Base-by-base conservation (phyloP, 2,329 filamentous ascomycete genomes). In the Cordyceps farinosa region DNA sequence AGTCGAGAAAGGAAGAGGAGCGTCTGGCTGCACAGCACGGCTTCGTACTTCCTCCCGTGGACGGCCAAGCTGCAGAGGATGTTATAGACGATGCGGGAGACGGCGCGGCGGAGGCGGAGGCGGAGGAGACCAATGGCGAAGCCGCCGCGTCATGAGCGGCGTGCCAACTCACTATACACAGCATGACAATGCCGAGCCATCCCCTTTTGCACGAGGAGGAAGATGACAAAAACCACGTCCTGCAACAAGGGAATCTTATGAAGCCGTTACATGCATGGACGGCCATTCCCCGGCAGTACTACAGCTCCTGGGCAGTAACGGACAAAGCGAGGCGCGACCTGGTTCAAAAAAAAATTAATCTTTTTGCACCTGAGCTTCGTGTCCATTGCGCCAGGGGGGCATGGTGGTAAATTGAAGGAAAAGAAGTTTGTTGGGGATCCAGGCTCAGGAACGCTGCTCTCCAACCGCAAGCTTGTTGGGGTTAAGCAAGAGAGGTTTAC, bases 1-100 rank as follows among this genome's bases (percentile, higher is more conserved):
- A 87, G 56, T 82, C 87, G 66, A 83, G 82, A 80, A 93, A 90
- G 75, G 94, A 97, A 76, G 89, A 92, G 69, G 91, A 96, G 47
- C 80, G 86, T 29, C 65, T 88, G 67, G 71, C 72, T 29, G 66
- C 70, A 13, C 58, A 73, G 32, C 71, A 76, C 57, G 77, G 72
- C 17, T 58, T 51, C 44, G 60, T 50, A 44, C 51, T 62, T 10
- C 22, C 66, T 30, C 65, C 69, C 5, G 54, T 55, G 13, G 50
- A 44, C 5, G 56, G 56, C 22, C 56, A 59, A 22, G 15, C 56
- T 10, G 32, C 10, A 17, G 60, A 50, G 32, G 36, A 40, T 1
- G 47, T 22, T 1, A 32, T 3, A 17, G 50, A 36, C 9, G 65
- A 66, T 56, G 63, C 65, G 11, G 63, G 65, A n/a, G 42, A 32